Evolutionary conservation across 768 basidiomycete genomes (phyloP), one percentile per base, ranked within the genome.

Genomic region (Grammothele lineata): DNA sequence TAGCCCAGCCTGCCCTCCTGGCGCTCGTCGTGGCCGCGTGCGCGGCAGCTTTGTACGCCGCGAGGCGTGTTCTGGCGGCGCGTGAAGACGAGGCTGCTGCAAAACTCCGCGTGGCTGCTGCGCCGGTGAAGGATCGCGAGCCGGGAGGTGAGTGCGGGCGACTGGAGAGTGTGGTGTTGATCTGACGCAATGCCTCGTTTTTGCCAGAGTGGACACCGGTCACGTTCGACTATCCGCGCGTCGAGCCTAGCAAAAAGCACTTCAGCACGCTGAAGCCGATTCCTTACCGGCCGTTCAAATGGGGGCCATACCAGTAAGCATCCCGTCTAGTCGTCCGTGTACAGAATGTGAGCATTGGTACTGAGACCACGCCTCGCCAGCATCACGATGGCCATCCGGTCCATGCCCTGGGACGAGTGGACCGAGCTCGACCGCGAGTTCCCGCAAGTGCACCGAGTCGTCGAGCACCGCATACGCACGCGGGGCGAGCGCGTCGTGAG

Each of bases 361-460:
- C 27, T 19, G 9, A 30, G 9, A n/a, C n/a, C n/a, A 7, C 12
- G 7, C 10, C 32, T 35, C 17, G 14, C 27, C 32, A 85, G 83
- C 53, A 71, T 83, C 34, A 86, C 81, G 25, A 86, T 85, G 81
- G 83, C 78, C 51, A 77, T 83, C 56, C 75, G 79, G 32, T 65
- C 59, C 40, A 85, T 87, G 83, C 69, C 68, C 8, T 88, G 81
- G 80, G 71, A 74, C 33, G 77, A 83, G 43, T 87, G 85, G 86
- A 78, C 88, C 37, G 82, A 87, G 79, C 70, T 86, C 25, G 86
- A 86, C 61, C 70, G 74, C 45, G 66, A 77, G 45, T 84, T 78
- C 57, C 59, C 67, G 11, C 55, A 60, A 17, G 83, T 80, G 57
- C 75, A 85, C 57, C 66, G 65, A 11, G 80, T 91, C 38, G 77